A percentile compares a stretch with the other conserved stretches of the same genome.
phyloP scores from a whole-genome alignment of 2,329 filamentous ascomycete species.

The Fusarium sulawesiense region DNA sequence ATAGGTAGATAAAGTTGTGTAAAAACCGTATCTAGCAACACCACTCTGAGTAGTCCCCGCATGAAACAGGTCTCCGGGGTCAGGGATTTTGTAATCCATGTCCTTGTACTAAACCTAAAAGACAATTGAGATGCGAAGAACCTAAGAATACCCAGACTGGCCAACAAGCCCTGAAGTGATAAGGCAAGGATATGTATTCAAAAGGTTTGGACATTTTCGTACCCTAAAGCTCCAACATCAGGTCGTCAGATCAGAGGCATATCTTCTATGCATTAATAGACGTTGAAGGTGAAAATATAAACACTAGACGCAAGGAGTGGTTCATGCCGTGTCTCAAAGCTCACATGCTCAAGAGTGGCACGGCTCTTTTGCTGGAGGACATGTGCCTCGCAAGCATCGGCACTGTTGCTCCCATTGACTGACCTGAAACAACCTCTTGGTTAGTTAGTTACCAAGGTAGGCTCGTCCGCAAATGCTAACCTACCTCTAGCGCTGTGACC shows the following conservation, averaged over 20 bases:
- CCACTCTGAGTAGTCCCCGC: constrained; percentile 24
- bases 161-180: background rate
- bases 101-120: constrained; percentile 23
- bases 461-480: constrained; percentile 40
- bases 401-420: constrained; percentile 28
- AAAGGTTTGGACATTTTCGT: background rate
- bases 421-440: constrained; percentile 45
- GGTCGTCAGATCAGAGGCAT: background rate
- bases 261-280: background rate
- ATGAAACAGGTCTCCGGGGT: constrained; percentile 35
- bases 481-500: constrained; percentile 39
- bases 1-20: background rate
- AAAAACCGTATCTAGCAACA: background rate
- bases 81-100: constrained; percentile 22
- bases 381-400: constrained; percentile 18
- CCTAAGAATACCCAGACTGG: background rate
- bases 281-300: background rate
- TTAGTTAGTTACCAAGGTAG: background rate
- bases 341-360: constrained; percentile 21
- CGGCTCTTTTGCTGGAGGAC: constrained; percentile 13
- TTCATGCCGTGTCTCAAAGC: constrained; percentile 5
- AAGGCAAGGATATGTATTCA: background rate
- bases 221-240: background rate
- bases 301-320: background rate
- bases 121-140: constrained; percentile 22